A percentile compares a stretch with the other conserved stretches of the same genome.
phyloP scores from a whole-genome alignment of 2,329 filamentous ascomycete species.

The Penicillium brevicompactum region DNA sequence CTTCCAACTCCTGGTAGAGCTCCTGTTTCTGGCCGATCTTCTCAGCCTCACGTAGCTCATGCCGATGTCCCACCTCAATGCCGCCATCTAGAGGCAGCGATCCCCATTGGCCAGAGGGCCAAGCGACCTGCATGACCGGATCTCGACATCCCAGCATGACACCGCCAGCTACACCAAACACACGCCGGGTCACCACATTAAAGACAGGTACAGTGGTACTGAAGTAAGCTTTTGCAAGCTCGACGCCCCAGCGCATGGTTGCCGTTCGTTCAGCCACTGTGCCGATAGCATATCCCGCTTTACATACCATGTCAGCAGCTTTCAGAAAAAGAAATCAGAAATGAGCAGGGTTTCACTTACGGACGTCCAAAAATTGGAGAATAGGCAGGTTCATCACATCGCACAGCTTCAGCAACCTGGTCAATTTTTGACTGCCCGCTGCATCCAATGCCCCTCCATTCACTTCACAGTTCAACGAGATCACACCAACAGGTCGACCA shows the following conservation, averaged over 20 bases:
- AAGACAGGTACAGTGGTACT: constrained; percentile 65
- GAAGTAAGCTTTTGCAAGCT: constrained; percentile 63
- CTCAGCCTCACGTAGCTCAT: constrained; percentile 60
- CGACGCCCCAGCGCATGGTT: constrained; percentile 66
- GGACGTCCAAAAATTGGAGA: constrained; percentile 65
- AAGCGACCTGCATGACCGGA: constrained; percentile 62
- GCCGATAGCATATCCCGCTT: constrained; percentile 63
- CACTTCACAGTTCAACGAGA: constrained; percentile 63
- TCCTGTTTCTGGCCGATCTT: constrained; percentile 53
- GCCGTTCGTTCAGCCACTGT: constrained; percentile 64
- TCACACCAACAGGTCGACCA: constrained; percentile 60
- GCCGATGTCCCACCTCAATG: constrained; percentile 65
- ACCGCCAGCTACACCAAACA: constrained; percentile 65
- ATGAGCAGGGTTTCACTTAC: constrained; percentile 30
- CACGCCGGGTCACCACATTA: constrained; percentile 62
- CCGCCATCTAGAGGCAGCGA: constrained; percentile 65
- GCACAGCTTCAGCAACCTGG: constrained; percentile 62
- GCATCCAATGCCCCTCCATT: constrained; percentile 65
- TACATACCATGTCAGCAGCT: constrained; percentile 6
- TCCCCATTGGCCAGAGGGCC: constrained; percentile 66
- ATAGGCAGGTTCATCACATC: constrained; percentile 68
- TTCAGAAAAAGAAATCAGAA: neutral
- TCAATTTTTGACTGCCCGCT: constrained; percentile 62
- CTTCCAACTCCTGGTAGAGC: constrained; percentile 59
- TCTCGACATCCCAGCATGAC: constrained; percentile 66